Base-by-base conservation (phyloP, 2,329 filamentous ascomycete genomes). In the Cladosporium sp. region DNA sequence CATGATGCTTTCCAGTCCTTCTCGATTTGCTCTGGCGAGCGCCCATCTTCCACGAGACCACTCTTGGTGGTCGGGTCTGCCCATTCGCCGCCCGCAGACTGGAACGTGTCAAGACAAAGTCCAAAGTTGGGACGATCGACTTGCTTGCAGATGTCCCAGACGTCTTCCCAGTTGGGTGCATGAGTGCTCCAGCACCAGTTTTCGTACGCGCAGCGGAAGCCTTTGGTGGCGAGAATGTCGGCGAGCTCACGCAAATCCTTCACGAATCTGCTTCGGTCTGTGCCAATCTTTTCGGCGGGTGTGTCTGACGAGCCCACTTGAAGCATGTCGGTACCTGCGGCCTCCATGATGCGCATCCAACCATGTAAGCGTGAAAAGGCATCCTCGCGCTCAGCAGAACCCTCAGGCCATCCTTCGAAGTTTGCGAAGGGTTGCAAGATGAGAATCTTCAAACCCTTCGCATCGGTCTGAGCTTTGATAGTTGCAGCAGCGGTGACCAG, bases 101-200 rank as follows among this genome's bases (percentile, higher is more conserved):
- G 88, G 73, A 92, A 92, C 0, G 88, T 91, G 64, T 93, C 88
- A 1, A 93, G 79, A 63, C 88, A 92, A 0, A 92, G 74, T 0
- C 89, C 88, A 10, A 91, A 76, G 60, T 92, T 91, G 0, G 78
- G 76, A 2, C 84, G 73, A 62, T 89, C 74, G 2, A 85, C 86
- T 44, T 77, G 77, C 61, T 80, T 67, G 3, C 90, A 85, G 12
- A 91, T 85, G 2, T 82, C 74, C 86, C 87, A 91, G 0, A 86
- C 85, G 49, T 85, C 79, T 61, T 80, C 81, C 89, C 88, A 93
- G 1, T 74, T 78, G 0, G 85, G 81, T 0, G 87, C 86, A 49
- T 84, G 81, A 0, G 87, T 89, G 0, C 85, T 85, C 89, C 88
- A 92, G 72, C 88, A 90, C 87, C 88, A 91, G 67, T 91, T 91